phyloP scores from a whole-genome alignment of 345 rosid species.

The Linum usitatissimum region DNA sequence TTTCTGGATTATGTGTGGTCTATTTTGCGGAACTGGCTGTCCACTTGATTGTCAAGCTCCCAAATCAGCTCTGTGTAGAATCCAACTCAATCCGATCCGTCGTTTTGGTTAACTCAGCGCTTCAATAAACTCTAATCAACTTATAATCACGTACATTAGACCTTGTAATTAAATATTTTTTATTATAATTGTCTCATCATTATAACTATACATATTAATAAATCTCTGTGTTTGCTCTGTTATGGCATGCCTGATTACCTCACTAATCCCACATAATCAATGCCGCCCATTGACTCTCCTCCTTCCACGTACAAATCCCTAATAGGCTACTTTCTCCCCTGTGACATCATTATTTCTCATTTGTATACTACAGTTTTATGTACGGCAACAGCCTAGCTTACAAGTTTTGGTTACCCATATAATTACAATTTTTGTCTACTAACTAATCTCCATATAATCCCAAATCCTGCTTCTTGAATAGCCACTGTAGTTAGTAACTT shows the following conservation, averaged over 20 bases:
- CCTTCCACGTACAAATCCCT: slow-evolving; percentile 28
- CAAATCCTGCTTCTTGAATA: too few species aligned
- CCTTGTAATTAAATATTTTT: background rate
- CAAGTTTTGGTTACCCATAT: slow-evolving; percentile 16
- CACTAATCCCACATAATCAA: slow-evolving; percentile 12
- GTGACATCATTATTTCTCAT: slow-evolving; percentile 10
- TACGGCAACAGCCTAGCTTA: slow-evolving; percentile 17
- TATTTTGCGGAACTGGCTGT: slow-evolving; percentile 26
- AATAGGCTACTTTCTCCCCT: slow-evolving; percentile 7
- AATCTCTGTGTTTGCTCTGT: slow-evolving; percentile 11
- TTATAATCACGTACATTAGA: background rate
- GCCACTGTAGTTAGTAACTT: too few species aligned
- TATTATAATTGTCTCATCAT: background rate
- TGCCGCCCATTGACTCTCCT: slow-evolving; percentile 25
- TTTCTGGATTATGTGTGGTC: slow-evolving; percentile 13
- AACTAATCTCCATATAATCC: too few species aligned
- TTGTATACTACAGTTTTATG: background rate
- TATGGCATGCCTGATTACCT: slow-evolving; percentile 13
- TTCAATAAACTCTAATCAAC: slow-evolving; percentile 49
- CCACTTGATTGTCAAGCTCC: slow-evolving; percentile 33
- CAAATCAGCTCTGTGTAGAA: slow-evolving; percentile 1
- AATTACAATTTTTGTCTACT: background rate
- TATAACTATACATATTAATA: background rate
- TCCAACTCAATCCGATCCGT: slow-evolving; percentile 5
- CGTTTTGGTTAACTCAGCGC: background rate